phyloP scores from a whole-genome alignment of 352 stramenopile genomes.

The Phytophthora rubi region DNA sequence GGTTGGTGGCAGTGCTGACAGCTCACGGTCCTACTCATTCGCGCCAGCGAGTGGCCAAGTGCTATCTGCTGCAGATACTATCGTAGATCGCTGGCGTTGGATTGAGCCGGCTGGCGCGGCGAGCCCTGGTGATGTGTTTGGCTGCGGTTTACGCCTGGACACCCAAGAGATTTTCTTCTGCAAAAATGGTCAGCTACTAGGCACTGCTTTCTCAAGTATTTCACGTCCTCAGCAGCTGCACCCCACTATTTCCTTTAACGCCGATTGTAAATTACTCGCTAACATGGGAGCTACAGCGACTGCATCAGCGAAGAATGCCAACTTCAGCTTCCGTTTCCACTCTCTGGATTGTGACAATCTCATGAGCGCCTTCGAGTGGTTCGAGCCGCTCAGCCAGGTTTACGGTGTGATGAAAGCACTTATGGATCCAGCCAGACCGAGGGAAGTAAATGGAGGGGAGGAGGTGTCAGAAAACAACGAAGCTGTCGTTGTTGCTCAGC shows the following conservation, averaged over 20 bases:
- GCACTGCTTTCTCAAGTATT: constrained; percentile 84
- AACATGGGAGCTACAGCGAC: constrained; percentile 64
- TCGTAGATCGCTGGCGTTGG: constrained; percentile 78
- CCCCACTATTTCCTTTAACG: constrained; percentile 80
- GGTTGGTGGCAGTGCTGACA: constrained; percentile 53
- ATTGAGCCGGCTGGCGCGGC: constrained; percentile 56
- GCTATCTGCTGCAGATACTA: constrained; percentile 51
- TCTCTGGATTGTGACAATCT: constrained; percentile 86
- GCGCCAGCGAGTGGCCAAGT: constrained; percentile 72
- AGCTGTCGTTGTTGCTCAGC: constrained; percentile 5
- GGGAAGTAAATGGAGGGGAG: constrained; percentile 11
- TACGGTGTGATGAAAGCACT: constrained; percentile 87
- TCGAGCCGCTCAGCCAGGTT: constrained; percentile 84
- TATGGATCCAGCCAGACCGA: constrained; percentile 53
- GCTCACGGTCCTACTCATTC: constrained; percentile 71
- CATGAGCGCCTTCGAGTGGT: constrained; percentile 90
- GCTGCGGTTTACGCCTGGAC: constrained; percentile 80
- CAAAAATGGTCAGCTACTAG: constrained; percentile 82
- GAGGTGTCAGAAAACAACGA: constrained; percentile 8
- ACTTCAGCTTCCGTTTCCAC: constrained; percentile 84
- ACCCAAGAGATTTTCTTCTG: constrained; percentile 88
- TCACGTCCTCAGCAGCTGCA: constrained; percentile 50
- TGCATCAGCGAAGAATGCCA: constrained; percentile 40
- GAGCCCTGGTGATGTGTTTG: constrained; percentile 71
- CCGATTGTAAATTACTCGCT: constrained; percentile 76